These are phyloP conservation scores for Aegilops tauschii DNA, from an alignment of 176 grass and related monocot genomes.

Conservation along the genomic window DNA sequence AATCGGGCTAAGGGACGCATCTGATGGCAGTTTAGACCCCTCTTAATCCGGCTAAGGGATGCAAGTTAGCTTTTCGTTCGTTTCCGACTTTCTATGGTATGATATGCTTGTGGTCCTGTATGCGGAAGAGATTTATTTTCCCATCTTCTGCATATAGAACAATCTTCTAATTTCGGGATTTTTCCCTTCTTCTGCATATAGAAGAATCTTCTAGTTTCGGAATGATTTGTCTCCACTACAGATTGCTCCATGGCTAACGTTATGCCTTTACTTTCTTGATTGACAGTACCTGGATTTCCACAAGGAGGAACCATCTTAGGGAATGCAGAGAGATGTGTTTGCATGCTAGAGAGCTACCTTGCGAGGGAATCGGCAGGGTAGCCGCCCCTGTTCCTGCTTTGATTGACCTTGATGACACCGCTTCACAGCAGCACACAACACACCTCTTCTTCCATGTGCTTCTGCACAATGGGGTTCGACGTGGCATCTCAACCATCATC, in stretches of 20 bases:
- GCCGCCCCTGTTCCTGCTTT: slow-evolving; percentile 3
- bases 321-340: slow-evolving; percentile 99
- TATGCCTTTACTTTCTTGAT: not conserved
- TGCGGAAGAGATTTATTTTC: too few relatives aligned
- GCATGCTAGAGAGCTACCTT: slow-evolving; percentile 71
- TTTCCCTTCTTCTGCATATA: too few relatives aligned
- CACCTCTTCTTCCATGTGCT: slow-evolving; percentile 53
- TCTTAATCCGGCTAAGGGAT: too few relatives aligned
- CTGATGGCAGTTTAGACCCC: too few relatives aligned
- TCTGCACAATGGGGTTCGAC: slow-evolving; percentile 63
- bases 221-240: not conserved
- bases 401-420: slow-evolving; percentile 76
- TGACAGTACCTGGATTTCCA: not conserved
- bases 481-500: slow-evolving; percentile 54
- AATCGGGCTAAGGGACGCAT: too few relatives aligned
- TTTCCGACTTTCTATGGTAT: too few relatives aligned
- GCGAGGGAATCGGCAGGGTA: slow-evolving; percentile 48
- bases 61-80: too few relatives aligned
- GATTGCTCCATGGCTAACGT: not conserved
- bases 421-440: slow-evolving; percentile 18
- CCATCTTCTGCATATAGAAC: too few relatives aligned
- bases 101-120: too few relatives aligned
- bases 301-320: slow-evolving; percentile 62
- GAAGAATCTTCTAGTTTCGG: too few relatives aligned
- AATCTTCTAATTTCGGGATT: too few relatives aligned